These are phyloP conservation scores for Sequoiadendron giganteum DNA, from an alignment of 75 land plant genomes.

Conservation along the genomic window DNA sequence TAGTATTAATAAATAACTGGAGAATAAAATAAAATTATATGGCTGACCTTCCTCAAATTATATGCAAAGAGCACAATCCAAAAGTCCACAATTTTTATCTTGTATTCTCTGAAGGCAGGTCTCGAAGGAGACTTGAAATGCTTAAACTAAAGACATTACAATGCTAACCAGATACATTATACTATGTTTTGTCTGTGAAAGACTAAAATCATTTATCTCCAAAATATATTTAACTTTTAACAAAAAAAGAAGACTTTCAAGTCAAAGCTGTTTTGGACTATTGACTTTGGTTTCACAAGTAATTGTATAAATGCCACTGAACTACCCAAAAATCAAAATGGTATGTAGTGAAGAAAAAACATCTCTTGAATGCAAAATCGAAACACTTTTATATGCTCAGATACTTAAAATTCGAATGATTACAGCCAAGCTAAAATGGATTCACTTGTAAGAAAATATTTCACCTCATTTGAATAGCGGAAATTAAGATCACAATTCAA, in stretches of 20 bases:
- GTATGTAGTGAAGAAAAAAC: neutral
- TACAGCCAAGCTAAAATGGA: neutral
- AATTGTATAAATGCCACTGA: no score
- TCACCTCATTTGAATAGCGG: neutral
- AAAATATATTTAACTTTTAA: no score
- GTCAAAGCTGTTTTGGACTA: neutral
- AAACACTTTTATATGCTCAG: neutral
- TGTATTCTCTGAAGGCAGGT: no score
- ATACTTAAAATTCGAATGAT: neutral
- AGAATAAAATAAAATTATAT: no score
- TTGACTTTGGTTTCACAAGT: neutral
- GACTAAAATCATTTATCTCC: neutral
- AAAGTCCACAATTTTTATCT: no score
- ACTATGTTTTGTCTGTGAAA: no score
- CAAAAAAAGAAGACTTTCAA: neutral
- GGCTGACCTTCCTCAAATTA: no score
- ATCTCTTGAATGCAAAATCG: neutral
- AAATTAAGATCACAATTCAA: neutral
- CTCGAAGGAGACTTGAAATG: no score
- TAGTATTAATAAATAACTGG: no score
- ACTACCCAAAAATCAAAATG: neutral
- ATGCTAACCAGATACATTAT: no score
- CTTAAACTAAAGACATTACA: no score
- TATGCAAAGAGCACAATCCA: no score
- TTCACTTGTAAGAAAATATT: neutral